Conservation (phyloP, 2,329 filamentous ascomycete genomes). For the Passalora sequoiae region DNA sequence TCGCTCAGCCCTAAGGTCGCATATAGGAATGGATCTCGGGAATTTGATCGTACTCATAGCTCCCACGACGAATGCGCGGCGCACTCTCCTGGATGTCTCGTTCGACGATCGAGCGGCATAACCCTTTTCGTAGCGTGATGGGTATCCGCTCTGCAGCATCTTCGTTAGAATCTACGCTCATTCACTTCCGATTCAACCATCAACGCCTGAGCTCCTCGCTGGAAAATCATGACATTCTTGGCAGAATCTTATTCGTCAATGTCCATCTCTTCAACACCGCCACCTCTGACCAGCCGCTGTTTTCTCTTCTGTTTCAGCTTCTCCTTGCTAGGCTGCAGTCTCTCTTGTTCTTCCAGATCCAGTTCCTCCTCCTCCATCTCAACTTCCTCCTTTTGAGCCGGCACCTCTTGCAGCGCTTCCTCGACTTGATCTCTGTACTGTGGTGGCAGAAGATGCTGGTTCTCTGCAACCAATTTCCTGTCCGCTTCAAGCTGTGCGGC, state of each 20-base stretch:
- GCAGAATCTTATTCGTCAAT: slow-evolving; percentile 30
- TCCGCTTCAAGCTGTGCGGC: slow-evolving; percentile 73
- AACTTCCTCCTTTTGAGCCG: slow-evolving; percentile 49
- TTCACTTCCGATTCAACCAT: background rate
- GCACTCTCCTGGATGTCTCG: too few relatives aligned
- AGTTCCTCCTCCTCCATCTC: slow-evolving; percentile 55
- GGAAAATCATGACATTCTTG: background rate
- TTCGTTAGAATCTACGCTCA: background rate
- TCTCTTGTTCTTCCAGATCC: slow-evolving; percentile 53
- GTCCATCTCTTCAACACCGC: slow-evolving; percentile 41
- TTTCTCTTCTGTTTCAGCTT: slow-evolving; percentile 42
- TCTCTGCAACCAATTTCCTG: slow-evolving; percentile 82
- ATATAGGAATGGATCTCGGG: too few relatives aligned
- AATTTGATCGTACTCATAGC: too few relatives aligned
- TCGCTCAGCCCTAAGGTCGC: too few relatives aligned
- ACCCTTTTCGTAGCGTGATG: too few relatives aligned
- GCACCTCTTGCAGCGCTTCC: slow-evolving; percentile 53
- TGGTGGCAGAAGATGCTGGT: slow-evolving; percentile 80
- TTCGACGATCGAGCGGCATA: too few relatives aligned
- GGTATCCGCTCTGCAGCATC: background rate
- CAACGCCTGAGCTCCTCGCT: slow-evolving; percentile 9
- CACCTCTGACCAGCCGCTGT: slow-evolving; percentile 43
- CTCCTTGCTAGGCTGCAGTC: slow-evolving; percentile 36
- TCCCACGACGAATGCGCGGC: too few relatives aligned
- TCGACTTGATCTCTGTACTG: slow-evolving; percentile 41